Base-by-base conservation (phyloP, 2,329 filamentous ascomycete genomes). In the Pseudogymnoascus sp. region DNA sequence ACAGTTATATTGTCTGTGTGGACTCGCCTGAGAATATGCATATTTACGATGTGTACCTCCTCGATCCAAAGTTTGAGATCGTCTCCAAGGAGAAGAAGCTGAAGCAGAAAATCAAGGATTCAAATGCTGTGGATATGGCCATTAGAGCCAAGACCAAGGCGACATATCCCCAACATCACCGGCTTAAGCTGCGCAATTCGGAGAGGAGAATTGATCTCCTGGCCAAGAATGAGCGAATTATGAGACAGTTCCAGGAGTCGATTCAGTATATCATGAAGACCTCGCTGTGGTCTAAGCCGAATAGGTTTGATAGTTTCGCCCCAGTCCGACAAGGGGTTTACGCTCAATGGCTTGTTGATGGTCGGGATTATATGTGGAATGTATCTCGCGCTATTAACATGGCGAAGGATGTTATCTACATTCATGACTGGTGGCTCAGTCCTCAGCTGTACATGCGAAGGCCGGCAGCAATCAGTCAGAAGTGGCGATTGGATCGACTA, bases 331-430 rank as follows among this genome's bases (percentile, higher is more conserved):
- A 85, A 55, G 88, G 88, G 45, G 92, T 94, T 29, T 94, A 93
- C 76, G 92, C 92, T 2, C 92, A 97, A 71, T 97, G 93, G 92
- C 83, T 99, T 7, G 93, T 99, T 0, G 94, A 99, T 75, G 94
- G 91, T 14, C 86, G 94, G 68, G 94, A 99, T 73, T 95, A 97
- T 78, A 97, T 97, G 93, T 99, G 94, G 94, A 96, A 97, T 73
- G 92, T 97, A 6, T 97, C 93, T 10, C 85, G 93, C 66, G 94
- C 94, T 11, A 95, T 99, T 70, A 94, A 91, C 72, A 96, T 97
- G 86, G 94, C 94, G 7, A 91, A 91, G 70, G 94, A 97, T 77
- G 93, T 97, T 65, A 93, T 99, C 69, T 97, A 97, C 75, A 97
- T 99, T 66, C 94, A 99, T 73, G 94, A 97, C 74, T 99, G 94